These are phyloP conservation scores for Pyrrhoderma lamaoense DNA, from an alignment of 1,284 basidiomycete species.

Conservation along the genomic window DNA sequence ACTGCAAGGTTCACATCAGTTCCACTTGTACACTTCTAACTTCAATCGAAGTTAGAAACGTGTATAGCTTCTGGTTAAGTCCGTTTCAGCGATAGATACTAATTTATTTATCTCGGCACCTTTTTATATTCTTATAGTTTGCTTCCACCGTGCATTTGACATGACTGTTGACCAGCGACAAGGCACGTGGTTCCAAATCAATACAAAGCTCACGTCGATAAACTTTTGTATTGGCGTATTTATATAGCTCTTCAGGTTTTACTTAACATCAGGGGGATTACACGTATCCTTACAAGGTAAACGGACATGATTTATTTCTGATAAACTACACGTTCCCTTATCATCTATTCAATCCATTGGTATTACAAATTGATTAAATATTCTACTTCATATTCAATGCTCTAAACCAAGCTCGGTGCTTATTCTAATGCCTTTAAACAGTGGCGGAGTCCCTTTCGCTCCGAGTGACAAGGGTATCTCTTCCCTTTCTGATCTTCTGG, in stretches of 20 bases:
- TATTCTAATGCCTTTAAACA: constrained; percentile 1
- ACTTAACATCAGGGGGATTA: constrained; percentile 51
- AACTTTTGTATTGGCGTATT: not conserved
- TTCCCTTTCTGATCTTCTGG: constrained; percentile 25
- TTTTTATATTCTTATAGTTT: constrained; percentile 39
- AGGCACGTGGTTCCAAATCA: constrained; percentile 32
- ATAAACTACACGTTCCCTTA: not conserved
- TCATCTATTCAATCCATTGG: not conserved
- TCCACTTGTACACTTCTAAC: not conserved
- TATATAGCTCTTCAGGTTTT: constrained; percentile 47
- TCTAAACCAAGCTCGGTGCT: not conserved
- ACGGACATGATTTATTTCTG: not conserved
- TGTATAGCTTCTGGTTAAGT: not conserved
- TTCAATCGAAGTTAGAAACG: not conserved
- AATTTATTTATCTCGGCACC: no score
- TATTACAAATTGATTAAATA: not conserved
- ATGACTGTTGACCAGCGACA: constrained; percentile 51
- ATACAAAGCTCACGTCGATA: not conserved
- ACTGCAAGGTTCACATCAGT: constrained; percentile 44
- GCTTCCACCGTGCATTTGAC: constrained; percentile 80
- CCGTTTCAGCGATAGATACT: not conserved
- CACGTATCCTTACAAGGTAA: constrained; percentile 70
- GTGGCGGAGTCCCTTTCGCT: constrained; percentile 30
- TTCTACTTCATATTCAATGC: not conserved
- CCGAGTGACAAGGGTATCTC: constrained; percentile 33